Evolutionary conservation across 2,329 filamentous ascomycete genomes (phyloP), one percentile per base, ranked within the genome.

Genomic region (Cephalotrichum gorgonifer): DNA sequence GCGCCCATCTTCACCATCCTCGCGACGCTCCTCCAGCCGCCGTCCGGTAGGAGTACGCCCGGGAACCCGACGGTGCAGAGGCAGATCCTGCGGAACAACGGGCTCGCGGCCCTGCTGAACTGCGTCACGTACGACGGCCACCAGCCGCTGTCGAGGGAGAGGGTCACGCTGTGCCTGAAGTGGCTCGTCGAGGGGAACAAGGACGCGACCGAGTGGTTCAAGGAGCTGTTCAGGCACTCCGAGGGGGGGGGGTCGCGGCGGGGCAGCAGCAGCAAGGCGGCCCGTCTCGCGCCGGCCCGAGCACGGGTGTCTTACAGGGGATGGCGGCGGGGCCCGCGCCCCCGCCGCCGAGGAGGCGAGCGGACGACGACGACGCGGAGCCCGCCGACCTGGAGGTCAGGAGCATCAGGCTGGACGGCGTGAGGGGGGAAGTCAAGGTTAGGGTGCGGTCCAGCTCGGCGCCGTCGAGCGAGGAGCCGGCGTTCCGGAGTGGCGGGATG

Each of bases 91-190:
- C 78, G 82, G 44, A 80, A 91, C 57, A 86, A 88, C 54, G 91
- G 91, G 39, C 86, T 97, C 41, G 86, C 95, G 56, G 83, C 87
- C 0, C 76, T 97, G 20, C 77, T 96, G 15, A 89, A 89, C 59
- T 95, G 89, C 65, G 96, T 89, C 58, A 79, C 83, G 28, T 93
- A 93, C 61, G 91, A 97, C 61, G 88, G 91, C 56, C 82, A 95
- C 66, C 96, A 96, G 60, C 88, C 89, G 1, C 96, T 91, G 61
- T 90, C 95, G 54, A 88, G 91, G 58, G 91, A 97, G 64, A 86
- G 90, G 54, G 87, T 88, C 3, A 88, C 90, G 45, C 83, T 95
- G 62, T 90, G 86, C 55, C 74, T 94, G n/a, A 90, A 91, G 61
- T 94, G 82, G 76, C 72, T 86, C 6, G 78, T 87, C 67, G 84